phyloP scores from a whole-genome alignment of 768 basidiomycete species.

The Lactarius evosmus region DNA sequence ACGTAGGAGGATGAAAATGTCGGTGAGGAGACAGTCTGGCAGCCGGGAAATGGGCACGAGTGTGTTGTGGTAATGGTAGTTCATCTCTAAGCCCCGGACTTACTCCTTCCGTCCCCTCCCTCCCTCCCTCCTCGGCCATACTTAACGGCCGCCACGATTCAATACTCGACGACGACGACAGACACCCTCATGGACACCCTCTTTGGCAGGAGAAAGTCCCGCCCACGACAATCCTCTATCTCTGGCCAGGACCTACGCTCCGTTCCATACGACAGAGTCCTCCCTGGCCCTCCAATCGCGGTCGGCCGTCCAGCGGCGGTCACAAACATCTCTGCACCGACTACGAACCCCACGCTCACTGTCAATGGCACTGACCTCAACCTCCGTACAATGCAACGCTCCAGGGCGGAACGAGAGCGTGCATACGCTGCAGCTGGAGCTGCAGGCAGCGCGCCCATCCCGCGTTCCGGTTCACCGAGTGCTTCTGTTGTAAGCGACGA shows the following conservation, averaged over 20 bases:
- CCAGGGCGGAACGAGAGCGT: conserved; percentile 53
- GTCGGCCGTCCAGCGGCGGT: conserved; percentile 37
- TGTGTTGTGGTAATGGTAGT: neutral
- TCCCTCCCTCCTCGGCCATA: neutral
- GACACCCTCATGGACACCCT: conserved; percentile 53
- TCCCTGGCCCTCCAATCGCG: conserved; percentile 56
- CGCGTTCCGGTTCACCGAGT: conserved; percentile 50
- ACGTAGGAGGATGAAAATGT: conserved; percentile 24
- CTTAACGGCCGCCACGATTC: conserved; percentile 1
- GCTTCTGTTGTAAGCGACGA: conserved; percentile 53
- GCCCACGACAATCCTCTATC: conserved; percentile 59
- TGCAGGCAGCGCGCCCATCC: conserved; percentile 33
- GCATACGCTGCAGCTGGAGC: conserved; percentile 45
- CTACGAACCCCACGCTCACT: conserved; percentile 79
- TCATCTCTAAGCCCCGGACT: neutral
- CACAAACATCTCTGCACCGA: conserved; percentile 68
- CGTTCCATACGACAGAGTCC: conserved; percentile 69
- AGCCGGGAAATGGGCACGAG: conserved; percentile 22
- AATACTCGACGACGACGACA: neutral
- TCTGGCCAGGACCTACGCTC: conserved; percentile 61
- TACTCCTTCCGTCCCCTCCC: neutral
- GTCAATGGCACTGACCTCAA: conserved; percentile 69
- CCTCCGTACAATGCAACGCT: conserved; percentile 50
- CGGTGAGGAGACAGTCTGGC: conserved; percentile 18
- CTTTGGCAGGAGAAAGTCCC: conserved; percentile 56